Evolutionary conservation across 2,329 filamentous ascomycete species (phyloP).

Genomic region (Cladophialophora exuberans): DNA sequence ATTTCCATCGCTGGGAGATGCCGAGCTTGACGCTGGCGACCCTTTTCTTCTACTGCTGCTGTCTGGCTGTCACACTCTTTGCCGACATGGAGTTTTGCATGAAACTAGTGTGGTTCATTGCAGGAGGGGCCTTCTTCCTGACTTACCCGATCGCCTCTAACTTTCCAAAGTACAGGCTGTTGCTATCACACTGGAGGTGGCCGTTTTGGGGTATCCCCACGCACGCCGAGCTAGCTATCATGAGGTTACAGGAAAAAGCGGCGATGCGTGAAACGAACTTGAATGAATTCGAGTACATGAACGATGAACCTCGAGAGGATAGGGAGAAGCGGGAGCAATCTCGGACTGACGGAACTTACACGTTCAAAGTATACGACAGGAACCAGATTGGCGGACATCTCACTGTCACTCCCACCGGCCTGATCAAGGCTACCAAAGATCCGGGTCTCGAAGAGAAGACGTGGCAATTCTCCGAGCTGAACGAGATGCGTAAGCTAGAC

Average conservation of each 20-base stretch:
- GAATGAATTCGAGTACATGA: slow-evolving; percentile 16
- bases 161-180: slow-evolving; percentile 42
- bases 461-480: slow-evolving; percentile 16
- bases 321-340: neutral
- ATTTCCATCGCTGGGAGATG: slow-evolving; percentile 44
- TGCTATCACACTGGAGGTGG: slow-evolving; percentile 42
- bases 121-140: slow-evolving; percentile 42
- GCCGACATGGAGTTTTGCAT: slow-evolving; percentile 41
- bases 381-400: slow-evolving; percentile 6
- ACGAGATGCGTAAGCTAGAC: slow-evolving; percentile 29
- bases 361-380: slow-evolving; percentile 19
- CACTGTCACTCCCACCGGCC: slow-evolving; percentile 7
- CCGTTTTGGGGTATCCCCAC: slow-evolving; percentile 46
- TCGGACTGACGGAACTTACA: neutral
- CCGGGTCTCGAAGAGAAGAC: neutral
- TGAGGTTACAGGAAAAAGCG: slow-evolving; percentile 28
- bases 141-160: slow-evolving; percentile 40
- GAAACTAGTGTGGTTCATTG: slow-evolving; percentile 40
- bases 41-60: slow-evolving; percentile 40
- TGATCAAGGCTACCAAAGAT: slow-evolving; percentile 2
- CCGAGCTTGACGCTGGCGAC: slow-evolving; percentile 40
- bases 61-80: slow-evolving; percentile 37
- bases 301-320: neutral
- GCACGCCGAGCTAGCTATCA: slow-evolving; percentile 33
- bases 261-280: slow-evolving; percentile 10